Evolutionary conservation across 768 basidiomycete genomes (phyloP), one percentile per base, ranked within the genome.

Genomic region (Leucocoprinus leucothites): DNA sequence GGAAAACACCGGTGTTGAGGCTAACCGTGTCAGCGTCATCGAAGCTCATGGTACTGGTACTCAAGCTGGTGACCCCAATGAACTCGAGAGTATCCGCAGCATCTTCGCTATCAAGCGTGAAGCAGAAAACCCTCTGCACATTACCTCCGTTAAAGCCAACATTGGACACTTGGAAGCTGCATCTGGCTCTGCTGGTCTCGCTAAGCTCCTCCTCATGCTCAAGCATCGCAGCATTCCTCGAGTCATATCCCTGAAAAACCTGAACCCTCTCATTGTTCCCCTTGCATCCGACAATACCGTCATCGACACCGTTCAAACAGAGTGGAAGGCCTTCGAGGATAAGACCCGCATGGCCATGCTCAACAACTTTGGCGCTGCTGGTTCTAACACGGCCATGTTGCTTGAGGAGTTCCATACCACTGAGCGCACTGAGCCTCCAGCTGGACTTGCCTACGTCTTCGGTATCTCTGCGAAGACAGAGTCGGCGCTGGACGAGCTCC

Each of bases 31-130:
- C 50, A 81, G 77, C 58, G 79, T 88, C 21, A 75, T 87, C 19
- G 89, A 91, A 64, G 87, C 87, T 1, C 89, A 91, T 64, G 89
- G 86, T 1, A 87, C 89, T 1, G 89, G 84, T 1, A 85, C 89
- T 0, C 84, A 85, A 61, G 83, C 83, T 2, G 89, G 89, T 11
- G 89, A 91, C 65, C 77, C 82, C 1, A 77, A 70, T 59, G 89
- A 91, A 63, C 62, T 89, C 36, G 78, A 81, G 55, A 83, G 84
- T 47, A 79, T 90, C 55, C 78, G 86, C 31, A 71, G 66, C 18
- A 78, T 85, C 34, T 78, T 91, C 55, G 47, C 54, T 24, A 71
- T 76, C 2, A 59, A 59, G 34, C 67, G 69, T 45, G 78, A 81
- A 42, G 62, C 68, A 1, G 65, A 69, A 54, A 82, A 82, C 51